Percentiles rank a stretch among this genome's conserved stretches.
Conservation (phyloP, 2,329 filamentous ascomycete genomes). For the Amesomyces nigricolor region DNA sequence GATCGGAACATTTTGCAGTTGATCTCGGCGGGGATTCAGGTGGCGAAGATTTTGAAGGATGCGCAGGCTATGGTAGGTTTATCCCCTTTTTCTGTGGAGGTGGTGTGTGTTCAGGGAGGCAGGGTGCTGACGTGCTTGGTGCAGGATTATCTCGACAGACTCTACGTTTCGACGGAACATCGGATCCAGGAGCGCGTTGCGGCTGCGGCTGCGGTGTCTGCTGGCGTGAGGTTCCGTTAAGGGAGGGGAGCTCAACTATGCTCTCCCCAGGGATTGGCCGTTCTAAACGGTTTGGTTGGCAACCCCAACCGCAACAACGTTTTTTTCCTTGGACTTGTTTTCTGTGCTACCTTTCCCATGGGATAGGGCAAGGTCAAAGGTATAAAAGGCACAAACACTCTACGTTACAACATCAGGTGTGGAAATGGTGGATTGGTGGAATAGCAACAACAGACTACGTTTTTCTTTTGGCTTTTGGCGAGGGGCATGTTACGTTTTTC, state of each 20-base stretch:
- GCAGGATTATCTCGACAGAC: slow-evolving; percentile 63
- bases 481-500: background rate
- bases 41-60: slow-evolving; percentile 82
- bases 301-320: slow-evolving; percentile 6
- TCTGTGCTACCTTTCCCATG: background rate
- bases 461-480: background rate
- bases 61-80: slow-evolving; percentile 60
- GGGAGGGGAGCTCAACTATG: background rate
- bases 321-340: background rate
- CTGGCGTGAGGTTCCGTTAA: slow-evolving; percentile 23
- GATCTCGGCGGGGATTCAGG: slow-evolving; percentile 80
- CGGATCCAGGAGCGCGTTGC: slow-evolving; percentile 63
- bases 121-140: background rate
- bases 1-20: slow-evolving; percentile 84
- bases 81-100: background rate
- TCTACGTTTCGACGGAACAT: slow-evolving; percentile 78
- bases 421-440: too few species aligned
- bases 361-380: too few species aligned
- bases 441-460: too few species aligned
- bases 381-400: too few species aligned
- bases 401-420: too few species aligned
- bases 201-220: slow-evolving; percentile 26
- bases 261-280: background rate
- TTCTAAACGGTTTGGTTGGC: background rate
- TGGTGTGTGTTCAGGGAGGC: background rate